A percentile compares a stretch with the other conserved stretches of the same genome.
These are phyloP conservation scores for Escallonia rubra DNA, from an alignment of 129 eudicot species.

Conservation along the genomic window DNA sequence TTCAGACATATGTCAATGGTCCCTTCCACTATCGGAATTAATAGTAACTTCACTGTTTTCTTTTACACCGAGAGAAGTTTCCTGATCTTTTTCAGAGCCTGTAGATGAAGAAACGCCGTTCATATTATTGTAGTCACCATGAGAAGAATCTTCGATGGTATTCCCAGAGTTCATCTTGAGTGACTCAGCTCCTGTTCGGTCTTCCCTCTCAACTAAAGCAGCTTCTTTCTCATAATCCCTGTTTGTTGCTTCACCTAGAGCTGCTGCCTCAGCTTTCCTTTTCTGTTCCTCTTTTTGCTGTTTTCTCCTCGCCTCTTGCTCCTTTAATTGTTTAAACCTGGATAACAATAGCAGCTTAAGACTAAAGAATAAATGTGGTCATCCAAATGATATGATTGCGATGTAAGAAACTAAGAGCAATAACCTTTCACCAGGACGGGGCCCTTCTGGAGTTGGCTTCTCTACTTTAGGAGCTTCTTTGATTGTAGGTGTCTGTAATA, in stretches of 20 bases:
- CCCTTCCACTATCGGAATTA: constrained; percentile 13
- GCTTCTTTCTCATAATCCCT: constrained; percentile 29
- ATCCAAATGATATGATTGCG: not conserved
- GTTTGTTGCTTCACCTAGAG: constrained; percentile 25
- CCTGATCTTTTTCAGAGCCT: constrained; percentile 30
- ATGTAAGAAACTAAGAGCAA: not conserved
- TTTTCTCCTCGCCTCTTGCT: constrained; percentile 77
- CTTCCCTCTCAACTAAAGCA: constrained; percentile 17
- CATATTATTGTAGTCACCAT: constrained; percentile 6
- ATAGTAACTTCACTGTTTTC: constrained; percentile 27
- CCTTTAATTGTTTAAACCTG: constrained; percentile 91
- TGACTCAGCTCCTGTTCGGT: constrained; percentile 12
- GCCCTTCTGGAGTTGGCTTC: constrained; percentile 48
- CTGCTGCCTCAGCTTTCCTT: constrained; percentile 28
- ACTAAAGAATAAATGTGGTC: constrained; percentile 1
- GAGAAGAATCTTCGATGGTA: constrained; percentile 10
- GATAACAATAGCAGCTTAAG: constrained; percentile 4
- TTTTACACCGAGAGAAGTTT: constrained; percentile 11
- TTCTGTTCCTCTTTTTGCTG: constrained; percentile 61
- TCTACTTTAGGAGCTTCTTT: constrained; percentile 35
- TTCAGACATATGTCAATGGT: constrained; percentile 28
- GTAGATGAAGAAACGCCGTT: constrained; percentile 38
- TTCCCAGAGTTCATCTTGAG: constrained; percentile 14
- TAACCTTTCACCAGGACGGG: constrained; percentile 96
- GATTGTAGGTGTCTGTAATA: constrained; percentile 35